Conservation (phyloP, 139 green algal species). For the Spirogloea muscicola region DNA sequence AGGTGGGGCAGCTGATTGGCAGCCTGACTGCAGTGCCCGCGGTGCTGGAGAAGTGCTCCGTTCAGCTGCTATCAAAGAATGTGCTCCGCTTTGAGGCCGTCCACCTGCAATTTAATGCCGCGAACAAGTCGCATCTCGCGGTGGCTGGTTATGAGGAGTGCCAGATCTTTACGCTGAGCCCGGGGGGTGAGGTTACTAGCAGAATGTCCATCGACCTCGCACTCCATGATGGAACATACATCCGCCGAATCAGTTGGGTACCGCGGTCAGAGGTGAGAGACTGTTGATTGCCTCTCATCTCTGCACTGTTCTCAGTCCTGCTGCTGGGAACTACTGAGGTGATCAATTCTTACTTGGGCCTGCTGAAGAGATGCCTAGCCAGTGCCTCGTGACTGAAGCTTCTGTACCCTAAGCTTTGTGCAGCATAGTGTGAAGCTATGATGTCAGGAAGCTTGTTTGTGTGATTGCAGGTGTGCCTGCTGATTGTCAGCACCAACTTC, state of each 20-base stretch:
- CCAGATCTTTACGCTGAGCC: constrained; percentile 44
- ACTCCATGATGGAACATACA: constrained; percentile 15
- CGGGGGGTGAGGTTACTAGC: constrained; percentile 37
- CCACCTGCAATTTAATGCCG: constrained; percentile 45
- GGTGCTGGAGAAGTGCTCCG: constrained; percentile 23
- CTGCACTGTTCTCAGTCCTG: background rate
- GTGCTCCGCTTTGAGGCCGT: constrained; percentile 37
- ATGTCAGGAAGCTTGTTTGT: too few species aligned
- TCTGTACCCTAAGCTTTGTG: too few species aligned
- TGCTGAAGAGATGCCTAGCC: too few species aligned
- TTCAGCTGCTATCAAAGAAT: constrained; percentile 36
- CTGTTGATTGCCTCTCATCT: too few species aligned
- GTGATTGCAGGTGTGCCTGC: constrained; percentile 1
- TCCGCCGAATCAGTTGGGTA: constrained; percentile 34
- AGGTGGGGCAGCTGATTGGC: constrained; percentile 32
- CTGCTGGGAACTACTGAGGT: background rate
- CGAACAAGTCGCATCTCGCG: constrained; percentile 42
- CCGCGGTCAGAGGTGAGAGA: constrained; percentile 18
- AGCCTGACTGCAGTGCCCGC: background rate
- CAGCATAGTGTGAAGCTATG: too few species aligned
- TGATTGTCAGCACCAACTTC: constrained; percentile 32
- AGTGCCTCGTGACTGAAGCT: too few species aligned
- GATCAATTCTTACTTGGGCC: background rate
- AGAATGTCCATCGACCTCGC: constrained; percentile 28
- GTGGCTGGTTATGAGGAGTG: constrained; percentile 41